These are phyloP conservation scores for Zasmidium angulare DNA, from an alignment of 2,329 filamentous ascomycete genomes.

Conservation along the genomic window DNA sequence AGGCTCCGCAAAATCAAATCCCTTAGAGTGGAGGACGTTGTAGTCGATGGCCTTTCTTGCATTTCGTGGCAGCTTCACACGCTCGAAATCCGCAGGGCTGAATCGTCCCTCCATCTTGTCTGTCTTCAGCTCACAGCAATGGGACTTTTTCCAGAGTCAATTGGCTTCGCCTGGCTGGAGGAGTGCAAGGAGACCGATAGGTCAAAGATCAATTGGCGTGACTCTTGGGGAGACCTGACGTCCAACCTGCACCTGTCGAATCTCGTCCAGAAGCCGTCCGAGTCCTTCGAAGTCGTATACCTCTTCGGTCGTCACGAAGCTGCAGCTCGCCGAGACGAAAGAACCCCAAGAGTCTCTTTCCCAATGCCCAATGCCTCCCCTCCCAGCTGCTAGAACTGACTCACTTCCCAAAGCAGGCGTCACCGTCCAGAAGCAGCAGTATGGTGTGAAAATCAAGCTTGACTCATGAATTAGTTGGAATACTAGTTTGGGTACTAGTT, in stretches of 20 bases:
- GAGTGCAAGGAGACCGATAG: too few species aligned
- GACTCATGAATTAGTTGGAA: too few species aligned
- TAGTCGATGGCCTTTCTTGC: neutral
- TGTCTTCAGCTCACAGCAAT: too few species aligned
- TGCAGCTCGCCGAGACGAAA: neutral
- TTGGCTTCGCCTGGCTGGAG: too few species aligned
- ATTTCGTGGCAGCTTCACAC: too few species aligned
- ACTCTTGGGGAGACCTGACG: too few species aligned
- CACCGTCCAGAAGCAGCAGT: neutral
- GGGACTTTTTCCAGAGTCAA: too few species aligned
- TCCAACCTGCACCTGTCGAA: too few species aligned
- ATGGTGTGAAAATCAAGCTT: too few species aligned
- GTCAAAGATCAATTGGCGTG: too few species aligned
- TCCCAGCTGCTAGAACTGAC: neutral
- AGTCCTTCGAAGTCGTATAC: neutral
- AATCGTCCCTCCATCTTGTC: neutral
- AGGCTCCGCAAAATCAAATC: neutral
- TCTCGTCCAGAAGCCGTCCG: neutral
- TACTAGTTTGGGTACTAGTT: too few species aligned
- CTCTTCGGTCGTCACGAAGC: neutral
- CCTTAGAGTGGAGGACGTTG: neutral
- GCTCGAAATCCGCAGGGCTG: too few species aligned
- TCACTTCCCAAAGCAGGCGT: neutral
- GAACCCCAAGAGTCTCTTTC: neutral
- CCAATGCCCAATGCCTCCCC: neutral